Evolutionary conservation across 2,329 filamentous ascomycete species (phyloP).

Genomic region (Aureobasidium sp.): DNA sequence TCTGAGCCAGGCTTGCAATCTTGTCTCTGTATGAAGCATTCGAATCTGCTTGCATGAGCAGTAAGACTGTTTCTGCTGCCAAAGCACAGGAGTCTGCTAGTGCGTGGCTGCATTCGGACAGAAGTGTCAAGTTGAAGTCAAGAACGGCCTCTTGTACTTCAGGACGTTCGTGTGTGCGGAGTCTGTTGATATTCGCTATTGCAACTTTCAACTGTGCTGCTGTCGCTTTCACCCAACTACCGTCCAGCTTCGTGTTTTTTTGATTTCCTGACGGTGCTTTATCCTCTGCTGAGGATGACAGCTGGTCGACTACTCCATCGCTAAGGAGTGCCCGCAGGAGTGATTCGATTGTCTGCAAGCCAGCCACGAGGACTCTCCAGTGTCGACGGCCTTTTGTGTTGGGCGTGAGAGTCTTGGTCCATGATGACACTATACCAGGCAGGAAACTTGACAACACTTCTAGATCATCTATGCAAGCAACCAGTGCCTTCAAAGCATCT

Average conservation of each 20-base stretch:
- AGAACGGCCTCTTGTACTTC: slow-evolving; percentile 62
- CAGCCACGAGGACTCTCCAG: slow-evolving; percentile 50
- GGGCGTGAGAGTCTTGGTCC: slow-evolving; percentile 66
- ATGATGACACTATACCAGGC: slow-evolving; percentile 74
- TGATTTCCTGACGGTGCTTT: neutral
- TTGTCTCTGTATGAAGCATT: slow-evolving; percentile 23
- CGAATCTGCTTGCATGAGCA: slow-evolving; percentile 45
- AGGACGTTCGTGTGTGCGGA: slow-evolving; percentile 59
- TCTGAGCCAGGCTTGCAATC: slow-evolving; percentile 53
- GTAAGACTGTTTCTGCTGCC: slow-evolving; percentile 72
- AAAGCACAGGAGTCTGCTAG: slow-evolving; percentile 60
- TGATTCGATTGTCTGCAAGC: slow-evolving; percentile 19
- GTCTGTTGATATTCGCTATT: slow-evolving; percentile 64
- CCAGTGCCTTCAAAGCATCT: slow-evolving; percentile 53
- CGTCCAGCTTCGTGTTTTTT: slow-evolving; percentile 1
- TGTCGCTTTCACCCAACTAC: slow-evolving; percentile 69
- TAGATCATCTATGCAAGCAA: slow-evolving; percentile 56
- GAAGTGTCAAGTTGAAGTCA: slow-evolving; percentile 60
- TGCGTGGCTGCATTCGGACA: slow-evolving; percentile 70
- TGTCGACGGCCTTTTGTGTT: slow-evolving; percentile 53
- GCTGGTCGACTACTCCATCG: neutral
- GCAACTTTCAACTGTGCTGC: slow-evolving; percentile 74
- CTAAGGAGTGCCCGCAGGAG: slow-evolving; percentile 16
- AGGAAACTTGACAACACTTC: slow-evolving; percentile 77
- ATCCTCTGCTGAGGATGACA: slow-evolving; percentile 28